phyloP scores from a whole-genome alignment of 371 early-diverging fungal genomes.

The Nematocida major region DNA sequence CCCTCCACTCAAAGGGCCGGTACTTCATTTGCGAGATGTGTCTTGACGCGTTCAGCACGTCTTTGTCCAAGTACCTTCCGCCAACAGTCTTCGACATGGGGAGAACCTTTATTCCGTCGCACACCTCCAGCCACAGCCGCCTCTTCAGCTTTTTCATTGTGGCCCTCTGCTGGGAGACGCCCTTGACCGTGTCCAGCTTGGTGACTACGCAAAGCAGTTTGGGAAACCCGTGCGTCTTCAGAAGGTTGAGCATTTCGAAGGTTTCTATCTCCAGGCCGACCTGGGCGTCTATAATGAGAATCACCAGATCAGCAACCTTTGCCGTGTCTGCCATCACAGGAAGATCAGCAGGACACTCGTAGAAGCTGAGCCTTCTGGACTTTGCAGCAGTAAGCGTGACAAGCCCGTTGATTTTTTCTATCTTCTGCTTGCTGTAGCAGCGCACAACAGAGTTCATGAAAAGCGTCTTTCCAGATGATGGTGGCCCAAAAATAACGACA shows the following conservation, averaged over 20 bases:
- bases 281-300: slow-evolving; percentile 84
- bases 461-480: slow-evolving; percentile 56
- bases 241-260: slow-evolving; percentile 90
- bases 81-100: slow-evolving; percentile 41
- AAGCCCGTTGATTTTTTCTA: slow-evolving; percentile 47
- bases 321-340: slow-evolving; percentile 90
- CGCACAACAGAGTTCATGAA: slow-evolving; percentile 53
- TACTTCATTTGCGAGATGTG: slow-evolving; percentile 56
- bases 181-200: slow-evolving; percentile 29
- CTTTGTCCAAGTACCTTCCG: slow-evolving; percentile 46
- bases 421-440: slow-evolving; percentile 51
- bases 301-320: slow-evolving; percentile 88
- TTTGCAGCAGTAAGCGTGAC: slow-evolving; percentile 53
- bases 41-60: slow-evolving; percentile 40
- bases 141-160: slow-evolving; percentile 54
- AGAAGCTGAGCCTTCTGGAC: slow-evolving; percentile 52
- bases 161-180: slow-evolving; percentile 28
- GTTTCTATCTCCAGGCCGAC: slow-evolving; percentile 94
- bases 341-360: slow-evolving; percentile 68
- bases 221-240: slow-evolving; percentile 91
- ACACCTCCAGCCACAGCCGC: slow-evolving; percentile 56
- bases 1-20: slow-evolving; percentile 60
- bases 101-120: slow-evolving; percentile 56
- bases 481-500: slow-evolving; percentile 56
- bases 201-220: slow-evolving; percentile 68